Percentiles rank a stretch among this genome's conserved stretches.
These are phyloP conservation scores for Ensete ventricosum DNA, from an alignment of 176 grass and related monocot species.

Conservation along the genomic window DNA sequence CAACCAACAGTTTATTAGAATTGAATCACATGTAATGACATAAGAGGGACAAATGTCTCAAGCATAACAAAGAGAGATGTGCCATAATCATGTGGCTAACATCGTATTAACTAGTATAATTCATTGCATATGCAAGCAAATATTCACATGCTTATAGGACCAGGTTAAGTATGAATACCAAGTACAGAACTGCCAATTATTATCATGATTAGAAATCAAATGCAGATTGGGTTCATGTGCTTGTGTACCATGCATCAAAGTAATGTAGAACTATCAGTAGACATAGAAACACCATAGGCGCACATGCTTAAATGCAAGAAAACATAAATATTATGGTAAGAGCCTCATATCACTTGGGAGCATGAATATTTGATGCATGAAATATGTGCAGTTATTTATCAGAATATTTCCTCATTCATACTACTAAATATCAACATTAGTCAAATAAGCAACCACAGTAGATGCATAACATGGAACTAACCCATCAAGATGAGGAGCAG, in stretches of 20 bases:
- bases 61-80: neutral
- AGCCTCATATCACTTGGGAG: neutral
- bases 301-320: neutral
- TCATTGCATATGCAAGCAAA: too few species aligned
- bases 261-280: too few species aligned
- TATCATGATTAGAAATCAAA: too few species aligned
- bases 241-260: neutral
- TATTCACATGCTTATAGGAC: too few species aligned
- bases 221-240: too few species aligned
- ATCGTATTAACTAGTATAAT: too few species aligned
- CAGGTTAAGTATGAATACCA: too few species aligned
- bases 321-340: neutral
- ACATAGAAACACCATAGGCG: neutral
- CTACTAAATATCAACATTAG: neutral
- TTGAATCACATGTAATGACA: neutral
- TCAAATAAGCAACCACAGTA: slow-evolving; percentile 6
- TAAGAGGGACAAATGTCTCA: neutral
- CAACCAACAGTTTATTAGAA: neutral
- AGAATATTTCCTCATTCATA: neutral
- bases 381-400: neutral
- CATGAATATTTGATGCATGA: neutral
- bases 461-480: slow-evolving; percentile 20
- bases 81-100: too few species aligned
- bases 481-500: slow-evolving; percentile 79
- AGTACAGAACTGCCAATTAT: too few species aligned